Evolutionary conservation across 768 basidiomycete genomes (phyloP), one percentile per base, ranked within the genome.

Genomic region (Holtermanniella nyarrowii): DNA sequence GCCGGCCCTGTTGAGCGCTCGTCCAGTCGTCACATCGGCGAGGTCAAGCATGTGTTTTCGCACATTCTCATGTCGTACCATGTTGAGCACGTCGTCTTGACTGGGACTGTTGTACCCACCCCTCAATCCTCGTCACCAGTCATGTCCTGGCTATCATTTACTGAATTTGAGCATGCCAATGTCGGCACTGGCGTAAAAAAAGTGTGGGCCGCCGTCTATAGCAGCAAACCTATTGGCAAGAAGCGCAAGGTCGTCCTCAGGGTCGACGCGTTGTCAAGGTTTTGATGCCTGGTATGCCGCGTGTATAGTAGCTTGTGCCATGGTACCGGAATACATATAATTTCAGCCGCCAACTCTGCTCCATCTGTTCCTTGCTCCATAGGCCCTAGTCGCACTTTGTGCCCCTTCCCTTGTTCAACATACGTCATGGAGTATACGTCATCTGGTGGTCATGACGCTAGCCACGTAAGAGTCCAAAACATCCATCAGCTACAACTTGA

Each of bases 21-120:
- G 14, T 4, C 7, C 42, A 25, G 14, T 22, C 22, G 73, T 51
- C 73, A 77, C 18, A 80, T 75, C 20, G 82, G 83, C 11, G 78
- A 83, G 53, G 80, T 91, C 31, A 52, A 82, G 2, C 89, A 93
- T 63, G 74, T 88, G 44, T 95, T 95, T 72, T 88, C 86, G 7
- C 90, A 96, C 66, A 86, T 91, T 65, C 81, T 76, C 61, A 88
- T 90, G 75, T 89, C 85, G 12, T 91, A 73, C 51, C 60, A 69
- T 45, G 59, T 71, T 42, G 50, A 62, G 7, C 59, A 59, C 46
- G 50, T 60, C 14, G 31, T 55, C 43, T 16, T 67, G 24, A 42
- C 39, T 14, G 42, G 44, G 22, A 46, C 14, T 39, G 25, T 18
- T 5, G 24, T 42, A 25, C 14, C 47, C 25, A 37, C 44, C 3